Percentiles rank a stretch among this genome's conserved stretches.
Conservation (phyloP, 1,139 yeast genomes). For the Scheffersomyces lignicola region DNA sequence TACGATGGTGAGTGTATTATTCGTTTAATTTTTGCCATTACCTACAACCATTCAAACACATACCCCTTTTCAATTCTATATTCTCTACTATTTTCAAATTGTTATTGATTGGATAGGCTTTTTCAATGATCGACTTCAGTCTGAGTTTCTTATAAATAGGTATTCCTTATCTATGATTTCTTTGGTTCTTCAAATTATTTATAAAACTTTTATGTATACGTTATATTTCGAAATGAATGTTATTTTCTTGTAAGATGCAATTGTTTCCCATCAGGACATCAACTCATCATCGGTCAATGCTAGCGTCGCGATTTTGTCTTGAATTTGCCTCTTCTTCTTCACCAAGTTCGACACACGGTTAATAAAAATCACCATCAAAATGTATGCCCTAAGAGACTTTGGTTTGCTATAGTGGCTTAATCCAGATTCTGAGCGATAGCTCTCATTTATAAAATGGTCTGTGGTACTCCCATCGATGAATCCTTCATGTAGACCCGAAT, state of each 20-base stretch:
- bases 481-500: neutral
- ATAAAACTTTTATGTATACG: neutral
- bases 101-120: neutral
- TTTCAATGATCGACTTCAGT: neutral
- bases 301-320: neutral
- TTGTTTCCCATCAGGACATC: neutral
- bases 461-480: neutral
- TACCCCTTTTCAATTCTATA: neutral
- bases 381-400: slow-evolving; percentile 5
- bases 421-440: neutral
- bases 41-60: neutral
- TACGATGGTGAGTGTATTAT: neutral
- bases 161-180: neutral
- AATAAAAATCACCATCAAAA: slow-evolving; percentile 4
- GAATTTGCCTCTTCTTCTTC: neutral
- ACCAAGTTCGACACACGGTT: neutral
- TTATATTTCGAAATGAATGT: no score
- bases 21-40: neutral
- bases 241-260: no score
- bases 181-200: neutral
- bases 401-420: neutral
- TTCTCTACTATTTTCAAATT: neutral
- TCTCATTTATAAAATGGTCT: neutral
- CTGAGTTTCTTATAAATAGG: neutral
- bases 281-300: neutral